phyloP scores from a whole-genome alignment of 352 stramenopile genomes.

The Phytopythium delawarense region DNA sequence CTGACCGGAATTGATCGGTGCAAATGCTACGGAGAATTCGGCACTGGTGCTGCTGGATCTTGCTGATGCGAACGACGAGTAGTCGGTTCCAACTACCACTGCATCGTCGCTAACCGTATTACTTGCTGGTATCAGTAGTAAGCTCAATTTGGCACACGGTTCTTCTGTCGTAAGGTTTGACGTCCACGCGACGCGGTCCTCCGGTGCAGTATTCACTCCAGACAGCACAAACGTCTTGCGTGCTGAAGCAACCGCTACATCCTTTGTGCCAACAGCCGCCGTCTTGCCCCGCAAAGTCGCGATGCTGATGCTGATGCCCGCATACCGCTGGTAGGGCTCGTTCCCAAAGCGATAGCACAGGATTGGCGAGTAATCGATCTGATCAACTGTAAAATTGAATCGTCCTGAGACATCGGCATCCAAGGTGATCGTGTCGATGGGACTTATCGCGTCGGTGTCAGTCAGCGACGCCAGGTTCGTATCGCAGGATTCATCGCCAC shows the following conservation, averaged over 20 bases:
- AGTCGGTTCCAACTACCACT: conserved; percentile 27
- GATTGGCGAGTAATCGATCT: conserved; percentile 46
- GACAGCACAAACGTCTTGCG: conserved; percentile 45
- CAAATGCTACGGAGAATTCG: conserved; percentile 35
- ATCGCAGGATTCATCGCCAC: conserved; percentile 49
- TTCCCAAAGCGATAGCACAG: conserved; percentile 7
- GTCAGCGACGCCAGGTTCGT: conserved; percentile 38
- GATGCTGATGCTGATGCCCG: conserved; percentile 40
- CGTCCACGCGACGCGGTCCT: conserved; percentile 55
- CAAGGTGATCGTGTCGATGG: conserved; percentile 37
- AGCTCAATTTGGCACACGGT: conserved; percentile 24
- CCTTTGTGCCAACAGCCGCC: conserved; percentile 27
- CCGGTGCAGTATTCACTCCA: conserved; percentile 37
- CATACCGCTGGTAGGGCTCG: conserved; percentile 46
- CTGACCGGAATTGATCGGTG: conserved; percentile 41
- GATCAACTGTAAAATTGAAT: conserved; percentile 48
- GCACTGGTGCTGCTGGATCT: conserved; percentile 4
- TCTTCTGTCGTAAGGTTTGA: conserved; percentile 11
- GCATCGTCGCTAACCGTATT: neutral
- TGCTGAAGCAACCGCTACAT: conserved; percentile 42
- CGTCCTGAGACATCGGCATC: conserved; percentile 18
- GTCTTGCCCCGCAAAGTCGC: conserved; percentile 41
- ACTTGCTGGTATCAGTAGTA: neutral
- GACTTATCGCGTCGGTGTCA: conserved; percentile 14
- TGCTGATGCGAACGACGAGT: conserved; percentile 33